Evolutionary conservation across 164 flowering plant species (phyloP).

Genomic region (Houttuynia cordata): DNA sequence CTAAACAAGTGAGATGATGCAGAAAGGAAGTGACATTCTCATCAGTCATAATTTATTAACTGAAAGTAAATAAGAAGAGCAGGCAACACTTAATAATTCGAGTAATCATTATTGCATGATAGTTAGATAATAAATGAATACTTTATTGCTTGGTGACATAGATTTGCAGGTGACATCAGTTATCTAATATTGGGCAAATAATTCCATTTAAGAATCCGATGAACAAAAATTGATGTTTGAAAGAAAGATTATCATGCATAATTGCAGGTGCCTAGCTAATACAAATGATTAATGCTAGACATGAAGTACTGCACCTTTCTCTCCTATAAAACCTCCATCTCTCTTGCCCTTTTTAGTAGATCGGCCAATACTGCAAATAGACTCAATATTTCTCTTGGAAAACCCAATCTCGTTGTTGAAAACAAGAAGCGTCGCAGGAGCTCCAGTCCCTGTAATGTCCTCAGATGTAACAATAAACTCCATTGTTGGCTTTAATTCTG

Average conservation of each 20-base stretch:
- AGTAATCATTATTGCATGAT: too few relatives aligned
- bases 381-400: conserved; percentile 4
- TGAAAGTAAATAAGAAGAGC: too few relatives aligned
- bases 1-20: not conserved
- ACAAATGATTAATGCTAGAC: not conserved
- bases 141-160: not conserved
- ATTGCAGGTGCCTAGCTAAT: not conserved
- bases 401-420: conserved; percentile 7
- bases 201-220: too few relatives aligned
- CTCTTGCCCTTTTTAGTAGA: conserved; percentile 9
- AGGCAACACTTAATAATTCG: too few relatives aligned
- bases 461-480: conserved; percentile 6
- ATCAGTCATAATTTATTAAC: too few relatives aligned
- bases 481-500: not conserved
- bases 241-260: not conserved
- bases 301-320: conserved; percentile 1
- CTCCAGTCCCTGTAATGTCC: conserved; percentile 4
- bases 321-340: conserved; percentile 2
- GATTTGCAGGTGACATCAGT: too few relatives aligned
- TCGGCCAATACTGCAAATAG: conserved; percentile 7
- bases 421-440: conserved; percentile 4
- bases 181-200: too few relatives aligned
- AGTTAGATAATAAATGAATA: not conserved
- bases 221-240: too few relatives aligned
- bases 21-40: not conserved